phyloP scores from a whole-genome alignment of 495 filamentous ascomycete species.

The Penicillium steckii region DNA sequence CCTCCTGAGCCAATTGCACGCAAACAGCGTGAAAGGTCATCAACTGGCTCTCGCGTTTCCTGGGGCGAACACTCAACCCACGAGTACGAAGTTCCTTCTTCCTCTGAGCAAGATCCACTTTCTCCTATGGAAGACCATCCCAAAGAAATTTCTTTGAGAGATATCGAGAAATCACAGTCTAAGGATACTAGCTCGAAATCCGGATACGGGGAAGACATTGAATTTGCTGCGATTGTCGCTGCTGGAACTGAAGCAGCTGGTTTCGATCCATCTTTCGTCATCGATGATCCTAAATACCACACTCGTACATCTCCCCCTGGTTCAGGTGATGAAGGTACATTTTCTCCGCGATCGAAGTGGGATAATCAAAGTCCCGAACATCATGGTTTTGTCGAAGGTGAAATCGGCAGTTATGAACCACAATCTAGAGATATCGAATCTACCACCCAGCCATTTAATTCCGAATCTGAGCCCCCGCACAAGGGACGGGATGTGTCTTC shows the following conservation, averaged over 20 bases:
- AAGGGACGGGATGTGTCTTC: conserved; percentile 6
- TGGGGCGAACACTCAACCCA: conserved; percentile 63
- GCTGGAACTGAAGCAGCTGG: conserved; percentile 65
- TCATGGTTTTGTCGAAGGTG: conserved; percentile 36
- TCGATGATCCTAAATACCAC: conserved; percentile 61
- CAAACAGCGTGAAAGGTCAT: conserved; percentile 25
- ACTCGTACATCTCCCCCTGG: conserved; percentile 63
- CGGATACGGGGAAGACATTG: conserved; percentile 53
- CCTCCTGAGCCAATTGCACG: conserved; percentile 7
- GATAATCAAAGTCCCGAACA: conserved; percentile 30
- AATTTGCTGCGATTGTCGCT: conserved; percentile 68
- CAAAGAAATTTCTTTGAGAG: conserved; percentile 19
- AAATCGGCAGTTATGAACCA: conserved; percentile 21
- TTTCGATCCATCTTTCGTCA: conserved; percentile 70
- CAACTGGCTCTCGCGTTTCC: conserved; percentile 52
- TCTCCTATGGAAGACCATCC: conserved; percentile 17
- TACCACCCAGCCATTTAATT: conserved; percentile 13
- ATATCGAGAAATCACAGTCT: conserved; percentile 6
- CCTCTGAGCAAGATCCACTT: conserved; percentile 38
- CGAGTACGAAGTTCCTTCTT: conserved; percentile 59
- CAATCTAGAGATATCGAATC: conserved; percentile 12
- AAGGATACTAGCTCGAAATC: conserved; percentile 11
- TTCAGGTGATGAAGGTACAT: conserved; percentile 47
- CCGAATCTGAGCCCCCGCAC: conserved; percentile 20
- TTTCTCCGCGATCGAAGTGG: conserved; percentile 47